Evolutionary conservation across 2,329 filamentous ascomycete genomes (phyloP).

Genomic region (Cucurbitaria berberidis): DNA sequence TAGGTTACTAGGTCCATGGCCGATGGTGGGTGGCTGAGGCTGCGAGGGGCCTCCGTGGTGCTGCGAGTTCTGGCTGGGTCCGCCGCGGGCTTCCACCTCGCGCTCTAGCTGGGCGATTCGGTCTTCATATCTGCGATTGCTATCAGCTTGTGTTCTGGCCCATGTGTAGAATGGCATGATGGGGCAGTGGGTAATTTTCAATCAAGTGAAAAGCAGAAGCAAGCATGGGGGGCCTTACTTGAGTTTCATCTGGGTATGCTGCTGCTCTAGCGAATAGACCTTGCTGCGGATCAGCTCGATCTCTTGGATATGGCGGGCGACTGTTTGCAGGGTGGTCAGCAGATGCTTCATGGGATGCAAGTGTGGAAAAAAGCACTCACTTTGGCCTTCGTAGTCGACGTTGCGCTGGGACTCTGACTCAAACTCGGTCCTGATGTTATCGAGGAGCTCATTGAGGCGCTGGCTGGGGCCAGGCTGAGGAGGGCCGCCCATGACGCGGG

Average conservation of each 20-base stretch:
- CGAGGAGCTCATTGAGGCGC: slow-evolving; percentile 89
- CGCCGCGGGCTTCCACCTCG: slow-evolving; percentile 78
- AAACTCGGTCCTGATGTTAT: slow-evolving; percentile 89
- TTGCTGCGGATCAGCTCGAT: slow-evolving; percentile 94
- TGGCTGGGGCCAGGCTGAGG: slow-evolving; percentile 63
- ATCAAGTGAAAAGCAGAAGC: too few species aligned
- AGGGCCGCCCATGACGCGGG: slow-evolving; percentile 76
- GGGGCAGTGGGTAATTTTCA: background rate
- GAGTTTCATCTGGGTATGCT: slow-evolving; percentile 84
- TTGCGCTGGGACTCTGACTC: slow-evolving; percentile 81
- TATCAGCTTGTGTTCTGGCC: slow-evolving; percentile 13
- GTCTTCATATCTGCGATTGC: slow-evolving; percentile 82
- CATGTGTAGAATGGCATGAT: background rate
- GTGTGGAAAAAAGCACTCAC: slow-evolving; percentile 66
- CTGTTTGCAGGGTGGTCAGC: slow-evolving; percentile 55
- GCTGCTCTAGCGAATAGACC: slow-evolving; percentile 90
- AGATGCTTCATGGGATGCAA: background rate
- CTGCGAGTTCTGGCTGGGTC: slow-evolving; percentile 70
- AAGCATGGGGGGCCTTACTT: slow-evolving; percentile 68
- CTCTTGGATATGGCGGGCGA: slow-evolving; percentile 88
- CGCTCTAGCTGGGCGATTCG: slow-evolving; percentile 85
- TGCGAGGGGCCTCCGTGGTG: slow-evolving; percentile 82
- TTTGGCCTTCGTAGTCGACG: too few species aligned
- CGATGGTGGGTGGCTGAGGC: slow-evolving; percentile 82
- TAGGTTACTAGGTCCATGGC: slow-evolving; percentile 85